Evolutionary conservation across 805 yeast genomes (phyloP), one percentile per base, ranked within the genome.

Genomic region (Lachancea dasiensis): DNA sequence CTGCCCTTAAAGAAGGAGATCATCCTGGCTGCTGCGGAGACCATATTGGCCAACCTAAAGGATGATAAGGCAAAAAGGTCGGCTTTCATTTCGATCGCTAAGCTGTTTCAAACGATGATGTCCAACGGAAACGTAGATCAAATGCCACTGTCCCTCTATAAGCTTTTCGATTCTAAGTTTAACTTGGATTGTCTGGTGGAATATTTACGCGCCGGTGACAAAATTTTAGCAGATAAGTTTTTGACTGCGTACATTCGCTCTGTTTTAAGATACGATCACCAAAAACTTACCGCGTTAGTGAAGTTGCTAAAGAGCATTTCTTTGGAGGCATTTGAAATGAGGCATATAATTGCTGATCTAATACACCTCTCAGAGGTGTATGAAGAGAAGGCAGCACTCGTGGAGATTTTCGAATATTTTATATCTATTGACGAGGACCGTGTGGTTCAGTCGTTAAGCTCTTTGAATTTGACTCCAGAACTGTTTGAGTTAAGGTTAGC

Each of bases 401-500:
- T 61, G 11, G 56, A 52, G n/a, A 39, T 70, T 27, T 65, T 69
- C 37, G 72, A 68, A 43, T 63, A 57, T 41, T 58, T 67, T 30
- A 48, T 68, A 24, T 49, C 53, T 5, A 48, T 51, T 4, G 56
- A 72, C 36, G 63, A 68, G 42, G 63, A 56, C 2, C 43, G 65
- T 15, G 67, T 76, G 30, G 27, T 65, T n/a, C 47, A 55, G n/a
- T 60, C 64, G 18, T 51, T 76, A 34, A 46, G 53, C 2, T 56
- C 67, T 2, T 38, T 60, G 16, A 54, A 61, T 14, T 38, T 70
- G 15, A 50, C 62, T 14, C 42, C 75, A 3, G 76, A 71, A 20
- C 47, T 66, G 4, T 62, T 80, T 20, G 89, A 81, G 63, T 73
- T 86, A 68, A 69, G 72, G 38, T 63, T 86, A 31, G 83, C 85